phyloP scores from a whole-genome alignment of 2,329 filamentous ascomycete genomes.

The Hypoxylon sp. region DNA sequence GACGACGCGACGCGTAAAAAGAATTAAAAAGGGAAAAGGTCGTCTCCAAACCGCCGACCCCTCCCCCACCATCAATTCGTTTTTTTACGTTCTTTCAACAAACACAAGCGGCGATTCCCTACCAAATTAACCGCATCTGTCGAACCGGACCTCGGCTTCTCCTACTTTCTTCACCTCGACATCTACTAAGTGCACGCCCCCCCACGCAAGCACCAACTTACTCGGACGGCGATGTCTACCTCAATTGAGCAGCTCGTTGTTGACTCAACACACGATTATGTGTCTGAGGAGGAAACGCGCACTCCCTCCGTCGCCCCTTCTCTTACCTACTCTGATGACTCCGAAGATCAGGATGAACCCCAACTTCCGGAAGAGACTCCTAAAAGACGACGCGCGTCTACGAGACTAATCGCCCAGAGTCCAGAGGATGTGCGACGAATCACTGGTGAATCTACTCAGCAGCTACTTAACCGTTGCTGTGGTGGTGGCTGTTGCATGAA shows the following conservation, averaged over 20 bases:
- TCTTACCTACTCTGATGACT: conserved; percentile 69
- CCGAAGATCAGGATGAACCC: conserved; percentile 65
- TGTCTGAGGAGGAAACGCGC: conserved; percentile 54
- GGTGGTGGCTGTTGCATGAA: conserved; percentile 71
- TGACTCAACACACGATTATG: conserved; percentile 52
- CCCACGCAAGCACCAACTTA: conserved; percentile 1
- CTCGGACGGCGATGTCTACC: conserved; percentile 45
- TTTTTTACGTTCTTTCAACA: background rate
- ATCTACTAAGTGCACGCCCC: background rate
- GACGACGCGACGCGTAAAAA: conserved; percentile 23
- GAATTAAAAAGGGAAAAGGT: conserved; percentile 3
- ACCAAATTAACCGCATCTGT: conserved; percentile 2
- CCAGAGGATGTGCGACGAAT: conserved; percentile 69
- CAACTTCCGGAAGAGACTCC: conserved; percentile 54
- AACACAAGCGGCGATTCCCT: background rate
- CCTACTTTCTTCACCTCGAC: background rate
- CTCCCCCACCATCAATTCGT: conserved; percentile 11
- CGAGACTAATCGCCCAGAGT: conserved; percentile 71
- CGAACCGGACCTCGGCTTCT: conserved; percentile 14
- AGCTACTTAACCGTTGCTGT: conserved; percentile 69
- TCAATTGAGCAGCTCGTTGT: conserved; percentile 52
- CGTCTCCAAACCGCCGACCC: conserved; percentile 13
- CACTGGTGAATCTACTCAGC: conserved; percentile 69
- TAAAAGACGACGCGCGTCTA: conserved; percentile 72
- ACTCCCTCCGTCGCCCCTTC: conserved; percentile 65